Percentiles rank a stretch among this genome's conserved stretches.
These are phyloP conservation scores for Cutaneotrichosporon arboriforme DNA, from an alignment of 1,284 basidiomycete genomes.

Conservation along the genomic window DNA sequence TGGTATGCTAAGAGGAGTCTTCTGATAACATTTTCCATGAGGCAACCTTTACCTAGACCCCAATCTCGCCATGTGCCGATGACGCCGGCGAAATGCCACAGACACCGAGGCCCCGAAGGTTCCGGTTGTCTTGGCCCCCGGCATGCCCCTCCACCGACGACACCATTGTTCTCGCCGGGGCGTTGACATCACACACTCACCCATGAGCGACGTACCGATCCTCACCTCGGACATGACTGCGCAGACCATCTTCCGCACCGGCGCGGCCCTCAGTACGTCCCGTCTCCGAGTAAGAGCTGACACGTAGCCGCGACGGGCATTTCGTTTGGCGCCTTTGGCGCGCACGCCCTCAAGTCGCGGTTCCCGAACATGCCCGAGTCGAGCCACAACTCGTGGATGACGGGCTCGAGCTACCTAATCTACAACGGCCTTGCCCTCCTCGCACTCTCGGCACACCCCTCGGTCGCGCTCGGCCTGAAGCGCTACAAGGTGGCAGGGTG, in stretches of 20 bases:
- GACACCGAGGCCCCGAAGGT: too few relatives aligned
- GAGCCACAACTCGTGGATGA: conserved; percentile 36
- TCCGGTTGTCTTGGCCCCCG: too few relatives aligned
- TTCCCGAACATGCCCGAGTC: conserved; percentile 39
- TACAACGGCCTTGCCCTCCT: conserved; percentile 72
- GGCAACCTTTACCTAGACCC: too few relatives aligned
- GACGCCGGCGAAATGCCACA: too few relatives aligned
- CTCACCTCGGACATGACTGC: conserved; percentile 9
- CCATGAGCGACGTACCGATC: too few relatives aligned
- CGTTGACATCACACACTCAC: too few relatives aligned
- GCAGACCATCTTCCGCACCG: conserved; percentile 24
- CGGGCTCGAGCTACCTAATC: conserved; percentile 50
- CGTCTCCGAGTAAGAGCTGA: not conserved
- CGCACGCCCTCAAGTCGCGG: conserved; percentile 41
- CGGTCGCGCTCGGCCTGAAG: conserved; percentile 51
- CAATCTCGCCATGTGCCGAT: too few relatives aligned
- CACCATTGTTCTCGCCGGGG: too few relatives aligned
- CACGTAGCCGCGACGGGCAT: conserved; percentile 43
- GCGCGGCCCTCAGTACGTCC: conserved; percentile 36
- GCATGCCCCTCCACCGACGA: too few relatives aligned
- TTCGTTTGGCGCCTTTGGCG: conserved; percentile 45
- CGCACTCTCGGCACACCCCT: conserved; percentile 64
- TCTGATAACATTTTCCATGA: too few relatives aligned
- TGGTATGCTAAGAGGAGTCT: too few relatives aligned
- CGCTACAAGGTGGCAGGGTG: conserved; percentile 63